Evolutionary conservation across 495 filamentous ascomycete species (phyloP).

Genomic region (Penicillium bovifimosum): DNA sequence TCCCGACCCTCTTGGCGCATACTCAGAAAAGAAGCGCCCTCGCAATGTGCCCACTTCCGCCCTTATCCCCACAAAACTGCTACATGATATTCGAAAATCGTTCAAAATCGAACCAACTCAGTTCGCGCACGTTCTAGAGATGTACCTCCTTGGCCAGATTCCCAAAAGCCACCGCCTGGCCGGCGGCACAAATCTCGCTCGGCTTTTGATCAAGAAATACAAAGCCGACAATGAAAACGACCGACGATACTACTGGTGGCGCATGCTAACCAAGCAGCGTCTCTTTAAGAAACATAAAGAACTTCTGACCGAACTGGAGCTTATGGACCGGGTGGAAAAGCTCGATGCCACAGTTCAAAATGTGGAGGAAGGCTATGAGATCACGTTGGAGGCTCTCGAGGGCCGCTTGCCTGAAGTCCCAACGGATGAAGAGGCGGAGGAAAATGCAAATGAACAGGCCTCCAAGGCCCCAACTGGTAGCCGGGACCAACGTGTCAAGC

Average conservation of each 20-base stretch:
- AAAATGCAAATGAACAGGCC: conserved; percentile 16
- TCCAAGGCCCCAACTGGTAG: conserved; percentile 22
- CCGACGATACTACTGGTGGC: conserved; percentile 72
- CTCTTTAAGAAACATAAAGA: conserved; percentile 75
- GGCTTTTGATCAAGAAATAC: conserved; percentile 50
- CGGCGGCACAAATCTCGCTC: conserved; percentile 45
- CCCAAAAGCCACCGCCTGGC: conserved; percentile 54
- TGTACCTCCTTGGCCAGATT: conserved; percentile 76
- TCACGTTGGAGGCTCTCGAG: conserved; percentile 52
- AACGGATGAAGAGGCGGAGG: conserved; percentile 9
- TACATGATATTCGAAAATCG: conserved; percentile 55
- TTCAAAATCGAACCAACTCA: conserved; percentile 83
- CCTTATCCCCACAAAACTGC: conserved; percentile 55
- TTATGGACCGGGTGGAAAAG: conserved; percentile 69
- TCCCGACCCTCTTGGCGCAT: conserved; percentile 33
- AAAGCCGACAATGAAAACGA: conserved; percentile 51
- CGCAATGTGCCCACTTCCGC: conserved; percentile 51
- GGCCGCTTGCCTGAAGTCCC: conserved; percentile 29
- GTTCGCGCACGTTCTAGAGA: conserved; percentile 79
- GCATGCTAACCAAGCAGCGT: conserved; percentile 73
- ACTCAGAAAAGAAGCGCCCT: conserved; percentile 34
- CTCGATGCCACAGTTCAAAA: conserved; percentile 69
- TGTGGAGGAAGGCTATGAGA: conserved; percentile 78
- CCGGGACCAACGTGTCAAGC: conserved; percentile 35
- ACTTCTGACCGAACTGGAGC: conserved; percentile 70